These are phyloP conservation scores for Lactarius vividus DNA, from an alignment of 768 basidiomycete species.

Conservation along the genomic window DNA sequence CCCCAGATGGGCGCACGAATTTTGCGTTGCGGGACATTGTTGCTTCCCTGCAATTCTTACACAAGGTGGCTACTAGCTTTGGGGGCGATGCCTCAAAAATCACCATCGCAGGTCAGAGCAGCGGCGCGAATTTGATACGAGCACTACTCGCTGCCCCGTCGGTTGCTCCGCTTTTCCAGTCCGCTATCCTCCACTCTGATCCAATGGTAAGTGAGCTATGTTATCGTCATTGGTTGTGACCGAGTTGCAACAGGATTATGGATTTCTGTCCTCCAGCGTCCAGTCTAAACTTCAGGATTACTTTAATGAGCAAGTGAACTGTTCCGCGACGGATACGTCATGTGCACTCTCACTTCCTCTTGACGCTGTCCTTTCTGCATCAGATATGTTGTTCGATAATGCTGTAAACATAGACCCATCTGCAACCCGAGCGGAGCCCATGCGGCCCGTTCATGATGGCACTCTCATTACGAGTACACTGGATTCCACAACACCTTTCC, in stretches of 20 bases:
- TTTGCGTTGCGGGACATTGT: conserved; percentile 69
- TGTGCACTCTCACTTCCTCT: conserved; percentile 55
- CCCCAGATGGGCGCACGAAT: conserved; percentile 69
- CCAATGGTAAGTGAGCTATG: conserved; percentile 58
- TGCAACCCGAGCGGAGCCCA: conserved; percentile 52
- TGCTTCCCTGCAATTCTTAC: conserved; percentile 61
- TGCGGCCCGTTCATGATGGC: conserved; percentile 69
- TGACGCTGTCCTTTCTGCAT: conserved; percentile 51
- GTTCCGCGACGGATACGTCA: conserved; percentile 42
- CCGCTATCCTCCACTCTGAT: conserved; percentile 82
- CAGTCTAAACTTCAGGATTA: conserved; percentile 52
- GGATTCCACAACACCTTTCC: conserved; percentile 59
- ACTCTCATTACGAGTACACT: conserved; percentile 64
- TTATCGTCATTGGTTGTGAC: not conserved
- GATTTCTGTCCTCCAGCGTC: conserved; percentile 55
- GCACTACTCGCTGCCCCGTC: conserved; percentile 72
- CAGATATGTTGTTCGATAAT: conserved; percentile 44
- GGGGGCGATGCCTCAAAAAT: conserved; percentile 65
- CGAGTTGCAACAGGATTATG: conserved; percentile 53
- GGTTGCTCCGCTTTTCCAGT: conserved; percentile 68
- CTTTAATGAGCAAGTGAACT: conserved; percentile 50
- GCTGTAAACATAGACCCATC: conserved; percentile 49
- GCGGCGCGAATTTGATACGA: conserved; percentile 75
- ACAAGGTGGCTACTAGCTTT: conserved; percentile 55
- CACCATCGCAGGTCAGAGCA: conserved; percentile 80